Percentiles rank a stretch among this genome's conserved stretches.
Conservation (phyloP, 352 stramenopile species). For the Pythium aquatile region DNA sequence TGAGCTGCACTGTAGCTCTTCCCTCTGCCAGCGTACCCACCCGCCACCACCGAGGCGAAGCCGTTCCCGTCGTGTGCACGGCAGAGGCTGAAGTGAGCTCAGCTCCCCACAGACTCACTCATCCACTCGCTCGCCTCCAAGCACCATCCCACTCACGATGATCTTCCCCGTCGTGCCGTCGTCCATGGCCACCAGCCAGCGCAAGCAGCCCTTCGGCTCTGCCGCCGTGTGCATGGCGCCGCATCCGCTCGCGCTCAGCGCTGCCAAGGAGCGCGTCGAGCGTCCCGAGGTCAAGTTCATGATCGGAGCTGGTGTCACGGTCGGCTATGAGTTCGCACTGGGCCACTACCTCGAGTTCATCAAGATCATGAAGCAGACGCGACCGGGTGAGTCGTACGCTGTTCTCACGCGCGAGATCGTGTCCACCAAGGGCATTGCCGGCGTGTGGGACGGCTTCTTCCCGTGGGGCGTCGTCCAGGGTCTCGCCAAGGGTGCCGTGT, state of each 20-base stretch:
- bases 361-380: conserved; percentile 94
- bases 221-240: conserved; percentile 21
- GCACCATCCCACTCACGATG: conserved; percentile 3
- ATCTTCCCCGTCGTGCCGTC: conserved; percentile 16
- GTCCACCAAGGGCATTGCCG: conserved; percentile 81
- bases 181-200: background rate
- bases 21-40: background rate
- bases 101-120: conserved; percentile 8
- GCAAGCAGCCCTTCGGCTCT: conserved; percentile 2
- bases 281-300: conserved; percentile 78
- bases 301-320: conserved; percentile 79
- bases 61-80: background rate
- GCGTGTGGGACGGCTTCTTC: conserved; percentile 93
- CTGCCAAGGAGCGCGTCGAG: conserved; percentile 33
- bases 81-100: background rate
- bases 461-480: conserved; percentile 91
- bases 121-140: conserved; percentile 13
- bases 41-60: background rate
- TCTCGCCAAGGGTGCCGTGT: conserved; percentile 90
- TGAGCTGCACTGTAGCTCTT: background rate
- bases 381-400: conserved; percentile 76
- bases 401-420: conserved; percentile 84
- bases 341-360: conserved; percentile 94
- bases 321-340: conserved; percentile 86
- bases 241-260: conserved; percentile 26